Evolutionary conservation across 176 grass and related monocot species (phyloP), one percentile per base, ranked within the genome.

Genomic region (Lolium rigidum): DNA sequence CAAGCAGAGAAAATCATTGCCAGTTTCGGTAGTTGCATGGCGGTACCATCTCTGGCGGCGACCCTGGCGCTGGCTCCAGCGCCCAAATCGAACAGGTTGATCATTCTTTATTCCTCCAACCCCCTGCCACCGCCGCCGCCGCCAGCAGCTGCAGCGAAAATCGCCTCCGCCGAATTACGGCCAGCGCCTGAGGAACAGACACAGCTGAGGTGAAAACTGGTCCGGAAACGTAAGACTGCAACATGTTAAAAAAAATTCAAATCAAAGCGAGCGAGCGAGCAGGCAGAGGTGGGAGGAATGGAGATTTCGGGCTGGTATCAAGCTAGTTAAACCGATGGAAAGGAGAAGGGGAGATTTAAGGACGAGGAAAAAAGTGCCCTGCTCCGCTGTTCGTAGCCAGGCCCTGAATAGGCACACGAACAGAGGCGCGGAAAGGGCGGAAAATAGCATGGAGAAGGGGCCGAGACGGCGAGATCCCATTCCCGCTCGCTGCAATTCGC

Each of bases 61-160:
- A 91, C 70, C 86, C 71, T 88, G 70, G 61, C 52, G 71, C 62
- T 85, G 89, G 76, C 82, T 81, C 89, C 86, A 76, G 82, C 86
- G 70, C 77, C 77, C 70, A 91, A 84, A 63, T 91, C 89, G 47
- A 88, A 88, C 31, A 90, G 77, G 37, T 85, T 87, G 81, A 84
- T 88, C 85, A 91, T 85, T 91, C 69, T 88, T 85, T 87, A 84
- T 87, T 90, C 74, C 46, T 35, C 55, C 47, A 83, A 56, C 50
- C 60, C 76, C 69, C 84, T 24, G 63, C 26, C 67, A 70, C 72
- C 71, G 5, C 7, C 46, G 49, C 70, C 63, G 31, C 31, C 31
- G 15, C 5, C 89, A 54, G 58, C 67, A 61, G 44, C 81, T 54
- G 81, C 77, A 56, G 35, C 5, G 49, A 77, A 69, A 61, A 62